Conservation (phyloP, 2,329 filamentous ascomycete genomes). For the Cladophialophora psammophila region DNA sequence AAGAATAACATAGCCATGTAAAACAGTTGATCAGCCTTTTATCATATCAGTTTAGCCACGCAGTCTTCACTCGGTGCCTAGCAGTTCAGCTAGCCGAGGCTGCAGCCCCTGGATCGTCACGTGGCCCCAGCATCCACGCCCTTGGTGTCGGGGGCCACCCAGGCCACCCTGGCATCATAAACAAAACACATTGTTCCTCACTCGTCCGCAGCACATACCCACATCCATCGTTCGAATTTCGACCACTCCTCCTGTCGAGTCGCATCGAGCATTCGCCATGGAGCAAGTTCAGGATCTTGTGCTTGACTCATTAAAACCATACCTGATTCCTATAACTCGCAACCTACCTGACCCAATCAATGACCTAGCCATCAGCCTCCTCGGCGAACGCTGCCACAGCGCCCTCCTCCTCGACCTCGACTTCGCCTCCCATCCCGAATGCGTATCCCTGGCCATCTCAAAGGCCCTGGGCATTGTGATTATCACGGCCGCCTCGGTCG, state of each 20-base stretch:
- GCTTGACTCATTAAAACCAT: constrained; percentile 53
- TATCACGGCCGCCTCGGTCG: constrained; percentile 84
- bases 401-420: constrained; percentile 86
- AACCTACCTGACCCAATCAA: constrained; percentile 77
- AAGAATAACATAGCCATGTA: background rate
- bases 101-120: constrained; percentile 23
- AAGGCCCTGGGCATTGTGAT: constrained; percentile 95
- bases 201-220: background rate
- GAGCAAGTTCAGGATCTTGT: constrained; percentile 51
- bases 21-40: background rate
- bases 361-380: constrained; percentile 77
- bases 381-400: constrained; percentile 85
- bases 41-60: background rate
- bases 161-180: constrained; percentile 27
- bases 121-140: background rate
- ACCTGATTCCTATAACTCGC: constrained; percentile 72
- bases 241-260: background rate
- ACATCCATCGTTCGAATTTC: background rate
- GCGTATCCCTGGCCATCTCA: constrained; percentile 87
- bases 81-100: constrained; percentile 9
- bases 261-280: constrained; percentile 43
- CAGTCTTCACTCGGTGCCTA: background rate
- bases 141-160: background rate
- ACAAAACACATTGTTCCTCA: background rate
- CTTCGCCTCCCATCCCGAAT: constrained; percentile 72